Percentiles rank a stretch among this genome's conserved stretches.
Evolutionary conservation across 2,329 filamentous ascomycete genomes (phyloP).

Genomic region (Colletotrichum viniferum): DNA sequence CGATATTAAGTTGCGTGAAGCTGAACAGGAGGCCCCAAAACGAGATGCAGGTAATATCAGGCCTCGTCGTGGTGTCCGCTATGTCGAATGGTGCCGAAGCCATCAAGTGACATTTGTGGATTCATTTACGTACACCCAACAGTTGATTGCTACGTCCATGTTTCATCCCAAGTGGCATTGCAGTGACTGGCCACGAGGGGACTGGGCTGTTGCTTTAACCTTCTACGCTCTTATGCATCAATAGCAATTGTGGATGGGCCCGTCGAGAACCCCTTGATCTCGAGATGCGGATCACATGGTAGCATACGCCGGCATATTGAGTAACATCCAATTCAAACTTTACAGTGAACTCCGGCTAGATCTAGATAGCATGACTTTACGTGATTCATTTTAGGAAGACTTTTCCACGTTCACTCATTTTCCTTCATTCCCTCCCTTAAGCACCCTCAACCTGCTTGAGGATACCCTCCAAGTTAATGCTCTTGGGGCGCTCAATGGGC

Average conservation of each 20-base stretch:
- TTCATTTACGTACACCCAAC: neutral
- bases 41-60: neutral
- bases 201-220: neutral
- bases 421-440: conserved; percentile 26
- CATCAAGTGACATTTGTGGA: neutral
- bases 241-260: neutral
- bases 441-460: conserved; percentile 67
- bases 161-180: neutral
- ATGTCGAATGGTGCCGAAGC: neutral
- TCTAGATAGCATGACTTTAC: neutral
- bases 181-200: neutral
- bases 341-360: conserved; percentile 8
- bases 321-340: neutral
- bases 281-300: neutral
- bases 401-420: neutral
- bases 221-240: neutral
- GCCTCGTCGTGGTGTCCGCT: neutral
- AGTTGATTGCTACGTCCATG: neutral
- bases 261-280: neutral
- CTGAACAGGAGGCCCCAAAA: neutral
- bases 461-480: conserved; percentile 88
- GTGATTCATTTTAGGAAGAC: neutral
- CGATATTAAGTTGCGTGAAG: neutral
- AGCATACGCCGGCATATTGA: neutral
- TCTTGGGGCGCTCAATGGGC: conserved; percentile 98